Evolutionary conservation across 768 basidiomycete genomes (phyloP).

Genomic region (Boletus pseudo-olivaceus): DNA sequence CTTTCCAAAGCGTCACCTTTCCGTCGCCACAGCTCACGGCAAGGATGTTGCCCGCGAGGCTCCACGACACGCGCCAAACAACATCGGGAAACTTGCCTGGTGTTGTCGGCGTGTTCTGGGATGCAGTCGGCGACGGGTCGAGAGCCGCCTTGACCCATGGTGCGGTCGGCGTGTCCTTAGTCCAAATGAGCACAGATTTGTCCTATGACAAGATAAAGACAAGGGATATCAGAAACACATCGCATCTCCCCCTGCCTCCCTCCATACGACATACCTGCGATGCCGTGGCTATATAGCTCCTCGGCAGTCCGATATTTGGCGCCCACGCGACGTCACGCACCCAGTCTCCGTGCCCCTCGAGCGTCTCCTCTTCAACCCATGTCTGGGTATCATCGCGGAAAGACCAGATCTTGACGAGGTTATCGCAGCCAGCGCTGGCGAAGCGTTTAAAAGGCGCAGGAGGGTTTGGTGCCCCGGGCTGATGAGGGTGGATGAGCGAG

Average conservation of each 20-base stretch:
- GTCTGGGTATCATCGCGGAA: conserved; percentile 84
- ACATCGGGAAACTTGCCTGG: conserved; percentile 92
- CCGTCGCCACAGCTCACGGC: conserved; percentile 98
- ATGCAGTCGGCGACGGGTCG: conserved; percentile 58
- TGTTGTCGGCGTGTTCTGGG: conserved; percentile 41
- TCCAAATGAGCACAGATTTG: conserved; percentile 89
- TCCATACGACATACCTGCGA: conserved; percentile 57
- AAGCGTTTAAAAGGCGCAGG: conserved; percentile 81
- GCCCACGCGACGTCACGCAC: conserved; percentile 99
- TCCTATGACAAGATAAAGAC: conserved; percentile 40
- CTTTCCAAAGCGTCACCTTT: conserved; percentile 98
- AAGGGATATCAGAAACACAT: background rate
- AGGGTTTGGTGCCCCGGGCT: conserved; percentile 34
- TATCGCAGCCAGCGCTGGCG: conserved; percentile 94
- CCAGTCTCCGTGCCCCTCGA: conserved; percentile 96
- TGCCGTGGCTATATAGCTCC: conserved; percentile 93
- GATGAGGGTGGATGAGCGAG: conserved; percentile 73
- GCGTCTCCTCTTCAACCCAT: conserved; percentile 86
- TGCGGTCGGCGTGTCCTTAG: conserved; percentile 69
- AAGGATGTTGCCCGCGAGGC: conserved; percentile 90
- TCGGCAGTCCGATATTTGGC: conserved; percentile 91
- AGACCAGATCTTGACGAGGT: conserved; percentile 91
- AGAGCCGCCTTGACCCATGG: conserved; percentile 80
- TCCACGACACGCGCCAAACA: conserved; percentile 99
- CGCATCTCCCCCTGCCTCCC: background rate